phyloP scores from a whole-genome alignment of 2,329 filamentous ascomycete species.

The Gyromitra esculenta region DNA sequence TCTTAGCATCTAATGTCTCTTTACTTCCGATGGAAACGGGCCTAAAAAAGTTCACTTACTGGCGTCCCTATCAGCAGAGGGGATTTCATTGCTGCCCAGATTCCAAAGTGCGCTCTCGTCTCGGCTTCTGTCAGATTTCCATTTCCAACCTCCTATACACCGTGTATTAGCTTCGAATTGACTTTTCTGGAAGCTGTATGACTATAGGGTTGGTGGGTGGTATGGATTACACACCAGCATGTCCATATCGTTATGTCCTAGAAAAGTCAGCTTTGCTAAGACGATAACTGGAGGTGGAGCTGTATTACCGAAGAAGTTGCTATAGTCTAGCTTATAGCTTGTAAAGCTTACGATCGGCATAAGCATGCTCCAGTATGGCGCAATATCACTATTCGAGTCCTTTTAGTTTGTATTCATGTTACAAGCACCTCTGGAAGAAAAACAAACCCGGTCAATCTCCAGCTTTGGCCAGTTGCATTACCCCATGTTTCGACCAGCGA shows the following conservation, averaged over 20 bases:
- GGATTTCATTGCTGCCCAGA: constrained; percentile 62
- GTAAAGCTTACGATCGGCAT: constrained; percentile 26
- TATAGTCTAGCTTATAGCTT: constrained; percentile 60
- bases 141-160: constrained; percentile 60
- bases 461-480: constrained; percentile 62
- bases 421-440: constrained; percentile 60
- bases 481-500: constrained; percentile 66
- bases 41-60: neutral
- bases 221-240: constrained; percentile 58
- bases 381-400: constrained; percentile 57
- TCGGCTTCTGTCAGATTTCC: constrained; percentile 60
- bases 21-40: neutral
- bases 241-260: constrained; percentile 61
- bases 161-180: neutral
- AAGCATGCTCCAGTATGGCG: constrained; percentile 58
- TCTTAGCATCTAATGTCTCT: neutral
- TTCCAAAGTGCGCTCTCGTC: constrained; percentile 60
- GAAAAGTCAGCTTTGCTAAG: constrained; percentile 60
- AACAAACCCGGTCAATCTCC: constrained; percentile 61
- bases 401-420: constrained; percentile 23
- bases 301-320: constrained; percentile 59
- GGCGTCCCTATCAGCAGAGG: constrained; percentile 62
- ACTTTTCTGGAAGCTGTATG: neutral
- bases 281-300: neutral
- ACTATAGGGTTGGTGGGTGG: neutral